Conservation (phyloP, 768 basidiomycete species). For the Hypsizygus marmoreus region DNA sequence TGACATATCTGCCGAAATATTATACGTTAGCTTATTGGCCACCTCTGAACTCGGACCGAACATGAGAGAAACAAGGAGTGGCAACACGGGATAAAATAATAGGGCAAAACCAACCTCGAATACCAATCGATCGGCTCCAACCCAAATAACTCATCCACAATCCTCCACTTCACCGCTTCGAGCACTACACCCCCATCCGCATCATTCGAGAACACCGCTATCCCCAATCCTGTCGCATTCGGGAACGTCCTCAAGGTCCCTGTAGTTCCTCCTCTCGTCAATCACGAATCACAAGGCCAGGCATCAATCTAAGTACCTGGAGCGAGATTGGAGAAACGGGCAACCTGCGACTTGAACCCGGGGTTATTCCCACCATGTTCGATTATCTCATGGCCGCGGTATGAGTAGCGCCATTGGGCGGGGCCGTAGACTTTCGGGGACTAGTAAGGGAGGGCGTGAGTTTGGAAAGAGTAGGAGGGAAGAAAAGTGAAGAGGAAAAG, state of each 20-base stretch:
- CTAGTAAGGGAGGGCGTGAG: slow-evolving; percentile 18
- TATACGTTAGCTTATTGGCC: no score
- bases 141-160: slow-evolving; percentile 37
- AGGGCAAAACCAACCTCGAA: slow-evolving; percentile 25
- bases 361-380: slow-evolving; percentile 46
- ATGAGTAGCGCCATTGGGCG: slow-evolving; percentile 40
- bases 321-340: slow-evolving; percentile 18
- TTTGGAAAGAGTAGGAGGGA: not conserved
- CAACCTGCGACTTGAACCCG: slow-evolving; percentile 31
- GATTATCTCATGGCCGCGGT: slow-evolving; percentile 42
- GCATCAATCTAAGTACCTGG: no score
- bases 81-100: not conserved
- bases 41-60: no score
- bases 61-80: not conserved
- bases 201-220: slow-evolving; percentile 43
- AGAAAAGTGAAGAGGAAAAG: no score
- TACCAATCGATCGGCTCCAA: slow-evolving; percentile 40
- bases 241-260: slow-evolving; percentile 25
- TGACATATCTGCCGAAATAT: slow-evolving; percentile 33
- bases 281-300: not conserved
- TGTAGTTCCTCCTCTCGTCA: not conserved
- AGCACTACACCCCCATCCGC: slow-evolving; percentile 33
- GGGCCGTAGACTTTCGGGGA: slow-evolving; percentile 41
- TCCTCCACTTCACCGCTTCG: slow-evolving; percentile 38
- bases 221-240: slow-evolving; percentile 35